Percentiles rank a stretch among this genome's conserved stretches.
Conservation (phyloP, 371 early-diverging fungal species). For the Actinomortierella ambigua region DNA sequence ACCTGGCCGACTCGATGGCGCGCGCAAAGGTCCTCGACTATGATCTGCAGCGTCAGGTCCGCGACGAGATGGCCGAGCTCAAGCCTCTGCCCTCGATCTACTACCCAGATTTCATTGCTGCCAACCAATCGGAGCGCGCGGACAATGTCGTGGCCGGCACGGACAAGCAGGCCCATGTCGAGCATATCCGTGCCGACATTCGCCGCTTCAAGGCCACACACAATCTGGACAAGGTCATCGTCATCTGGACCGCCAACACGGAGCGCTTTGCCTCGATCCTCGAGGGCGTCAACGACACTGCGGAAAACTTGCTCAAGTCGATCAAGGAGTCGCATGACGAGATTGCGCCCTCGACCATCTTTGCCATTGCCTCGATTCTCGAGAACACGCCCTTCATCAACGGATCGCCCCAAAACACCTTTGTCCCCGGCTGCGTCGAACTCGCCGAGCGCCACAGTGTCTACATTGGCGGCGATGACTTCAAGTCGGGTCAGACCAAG, state of each 20-base stretch:
- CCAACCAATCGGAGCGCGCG: slow-evolving; percentile 96
- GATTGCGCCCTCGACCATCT: slow-evolving; percentile 95
- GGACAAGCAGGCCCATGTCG: slow-evolving; percentile 86
- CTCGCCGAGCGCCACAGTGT: slow-evolving; percentile 88
- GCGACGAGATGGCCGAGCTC: slow-evolving; percentile 75
- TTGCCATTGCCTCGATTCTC: slow-evolving; percentile 94
- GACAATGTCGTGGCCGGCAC: slow-evolving; percentile 86
- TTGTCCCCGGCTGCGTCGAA: slow-evolving; percentile 91
- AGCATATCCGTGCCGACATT: slow-evolving; percentile 91
- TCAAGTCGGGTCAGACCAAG: slow-evolving; percentile 99
- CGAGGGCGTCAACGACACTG: slow-evolving; percentile 94
- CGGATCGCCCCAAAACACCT: slow-evolving; percentile 98
- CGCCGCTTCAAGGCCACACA: slow-evolving; percentile 90
- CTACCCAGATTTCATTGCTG: slow-evolving; percentile 96
- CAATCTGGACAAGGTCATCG: slow-evolving; percentile 89
- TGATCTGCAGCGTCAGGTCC: slow-evolving; percentile 93
- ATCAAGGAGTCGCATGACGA: slow-evolving; percentile 83
- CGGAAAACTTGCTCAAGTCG: slow-evolving; percentile 86
- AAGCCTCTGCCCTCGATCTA: slow-evolving; percentile 93
- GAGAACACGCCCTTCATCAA: slow-evolving; percentile 96
- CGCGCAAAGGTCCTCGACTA: slow-evolving; percentile 93
- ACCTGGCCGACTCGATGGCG: slow-evolving; percentile 91
- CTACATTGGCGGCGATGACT: slow-evolving; percentile 97
- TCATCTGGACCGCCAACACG: slow-evolving; percentile 98
- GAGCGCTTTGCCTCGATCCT: slow-evolving; percentile 87